A percentile compares a stretch with the other conserved stretches of the same genome.
phyloP scores from a whole-genome alignment of 2,329 filamentous ascomycete genomes.

The Pseudogymnoascus sp. region DNA sequence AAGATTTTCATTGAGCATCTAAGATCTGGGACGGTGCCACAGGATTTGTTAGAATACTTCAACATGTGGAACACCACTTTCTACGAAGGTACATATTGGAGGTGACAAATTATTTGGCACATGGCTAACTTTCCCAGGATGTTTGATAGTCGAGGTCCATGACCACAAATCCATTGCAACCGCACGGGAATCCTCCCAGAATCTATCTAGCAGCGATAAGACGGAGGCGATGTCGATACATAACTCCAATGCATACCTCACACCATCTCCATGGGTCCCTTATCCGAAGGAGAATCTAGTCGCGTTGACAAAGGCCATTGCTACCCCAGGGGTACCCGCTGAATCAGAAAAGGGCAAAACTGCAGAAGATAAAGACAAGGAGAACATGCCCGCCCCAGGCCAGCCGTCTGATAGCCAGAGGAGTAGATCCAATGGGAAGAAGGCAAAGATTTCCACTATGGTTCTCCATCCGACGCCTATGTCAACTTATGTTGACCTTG shows the following conservation, averaged over 20 bases:
- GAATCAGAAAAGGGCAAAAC: slow-evolving; percentile 35
- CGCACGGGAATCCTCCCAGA: slow-evolving; percentile 50
- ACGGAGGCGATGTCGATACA: slow-evolving; percentile 75
- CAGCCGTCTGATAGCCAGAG: slow-evolving; percentile 40
- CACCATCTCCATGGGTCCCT: slow-evolving; percentile 76
- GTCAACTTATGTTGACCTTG: slow-evolving; percentile 66
- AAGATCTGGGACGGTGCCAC: slow-evolving; percentile 67
- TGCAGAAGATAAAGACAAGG: slow-evolving; percentile 43
- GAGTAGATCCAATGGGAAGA: slow-evolving; percentile 35
- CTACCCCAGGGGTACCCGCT: slow-evolving; percentile 13
- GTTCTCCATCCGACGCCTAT: slow-evolving; percentile 80
- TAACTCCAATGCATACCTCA: slow-evolving; percentile 83
- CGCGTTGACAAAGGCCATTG: slow-evolving; percentile 20
- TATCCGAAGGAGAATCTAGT: slow-evolving; percentile 51
- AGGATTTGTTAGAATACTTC: slow-evolving; percentile 79
- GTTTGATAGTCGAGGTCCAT: slow-evolving; percentile 88
- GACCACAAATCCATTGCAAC: slow-evolving; percentile 67
- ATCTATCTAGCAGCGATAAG: slow-evolving; percentile 50
- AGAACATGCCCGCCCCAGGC: slow-evolving; percentile 47
- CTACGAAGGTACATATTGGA: slow-evolving; percentile 61
- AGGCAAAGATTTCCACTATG: slow-evolving; percentile 63
- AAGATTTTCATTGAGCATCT: slow-evolving; percentile 69
- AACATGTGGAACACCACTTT: slow-evolving; percentile 64
- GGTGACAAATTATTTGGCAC: background rate
- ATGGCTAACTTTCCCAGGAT: slow-evolving; percentile 37